Percentiles rank a stretch among this genome's conserved stretches.
Evolutionary conservation across 176 grass and related monocot species (phyloP).

Genomic region (Avena sativa): DNA sequence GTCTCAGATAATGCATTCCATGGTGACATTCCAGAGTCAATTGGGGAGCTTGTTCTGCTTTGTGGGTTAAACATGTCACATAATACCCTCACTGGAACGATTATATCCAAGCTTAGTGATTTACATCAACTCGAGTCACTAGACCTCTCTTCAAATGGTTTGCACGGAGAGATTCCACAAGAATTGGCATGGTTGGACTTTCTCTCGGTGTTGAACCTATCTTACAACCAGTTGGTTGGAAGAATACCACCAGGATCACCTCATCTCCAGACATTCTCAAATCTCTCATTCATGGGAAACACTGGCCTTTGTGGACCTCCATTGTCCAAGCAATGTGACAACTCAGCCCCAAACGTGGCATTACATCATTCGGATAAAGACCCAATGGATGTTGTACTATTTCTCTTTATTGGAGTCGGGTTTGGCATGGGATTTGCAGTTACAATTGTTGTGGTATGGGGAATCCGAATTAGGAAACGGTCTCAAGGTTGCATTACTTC

Average conservation of each 20-base stretch:
- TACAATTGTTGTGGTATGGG: background rate
- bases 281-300: background rate
- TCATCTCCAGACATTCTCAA: background rate
- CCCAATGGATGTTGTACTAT: background rate
- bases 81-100: constrained; percentile 48
- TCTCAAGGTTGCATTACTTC: background rate
- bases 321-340: background rate
- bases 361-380: background rate
- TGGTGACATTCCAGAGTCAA: background rate
- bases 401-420: background rate
- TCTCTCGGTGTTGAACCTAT: background rate
- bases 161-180: background rate
- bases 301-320: background rate
- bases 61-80: constrained; percentile 30
- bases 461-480: background rate
- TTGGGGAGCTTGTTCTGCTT: constrained; percentile 6
- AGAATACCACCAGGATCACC: background rate
- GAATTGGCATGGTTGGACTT: background rate
- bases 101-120: constrained; percentile 6
- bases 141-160: background rate
- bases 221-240: background rate
- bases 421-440: background rate
- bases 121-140: background rate
- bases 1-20: constrained; percentile 18
- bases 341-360: background rate